Evolutionary conservation across 176 grass and related monocot species (phyloP).

Genomic region (Elymus sibiricus): DNA sequence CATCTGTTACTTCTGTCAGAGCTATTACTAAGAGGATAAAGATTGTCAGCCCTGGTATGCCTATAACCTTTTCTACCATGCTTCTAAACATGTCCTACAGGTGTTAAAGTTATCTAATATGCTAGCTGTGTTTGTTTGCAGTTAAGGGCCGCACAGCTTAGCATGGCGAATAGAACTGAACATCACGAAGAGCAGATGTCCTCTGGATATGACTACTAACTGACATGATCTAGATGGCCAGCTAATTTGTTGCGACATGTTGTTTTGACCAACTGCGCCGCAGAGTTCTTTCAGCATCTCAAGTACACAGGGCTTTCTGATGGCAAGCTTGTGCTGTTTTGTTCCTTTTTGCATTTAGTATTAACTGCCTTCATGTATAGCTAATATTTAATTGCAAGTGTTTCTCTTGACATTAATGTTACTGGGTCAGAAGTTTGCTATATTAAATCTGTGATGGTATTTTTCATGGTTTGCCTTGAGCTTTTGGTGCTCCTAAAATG

Average conservation of each 20-base stretch:
- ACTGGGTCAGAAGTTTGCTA: neutral
- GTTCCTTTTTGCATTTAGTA: neutral
- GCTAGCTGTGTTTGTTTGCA: constrained; percentile 30
- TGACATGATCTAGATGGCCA: constrained; percentile 29
- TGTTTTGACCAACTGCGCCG: neutral
- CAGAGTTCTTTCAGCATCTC: neutral
- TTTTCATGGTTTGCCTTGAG: neutral
- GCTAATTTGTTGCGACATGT: neutral
- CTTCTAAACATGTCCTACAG: neutral
- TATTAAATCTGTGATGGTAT: neutral
- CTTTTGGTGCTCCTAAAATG: neutral
- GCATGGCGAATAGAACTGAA: neutral
- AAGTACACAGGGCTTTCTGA: neutral
- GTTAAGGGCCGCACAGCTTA: constrained; percentile 19
- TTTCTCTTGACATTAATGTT: neutral
- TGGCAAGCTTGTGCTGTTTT: neutral
- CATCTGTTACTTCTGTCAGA: constrained; percentile 74
- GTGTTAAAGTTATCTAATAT: neutral
- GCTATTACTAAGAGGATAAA: constrained; percentile 84
- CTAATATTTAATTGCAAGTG: neutral
- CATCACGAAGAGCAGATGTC: neutral
- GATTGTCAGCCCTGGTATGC: constrained; percentile 80
- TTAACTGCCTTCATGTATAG: constrained; percentile 14
- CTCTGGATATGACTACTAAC: constrained; percentile 15
- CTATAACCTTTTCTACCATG: neutral